Conservation (phyloP, 805 yeast species). For the Blastobotrys peoriensis region DNA sequence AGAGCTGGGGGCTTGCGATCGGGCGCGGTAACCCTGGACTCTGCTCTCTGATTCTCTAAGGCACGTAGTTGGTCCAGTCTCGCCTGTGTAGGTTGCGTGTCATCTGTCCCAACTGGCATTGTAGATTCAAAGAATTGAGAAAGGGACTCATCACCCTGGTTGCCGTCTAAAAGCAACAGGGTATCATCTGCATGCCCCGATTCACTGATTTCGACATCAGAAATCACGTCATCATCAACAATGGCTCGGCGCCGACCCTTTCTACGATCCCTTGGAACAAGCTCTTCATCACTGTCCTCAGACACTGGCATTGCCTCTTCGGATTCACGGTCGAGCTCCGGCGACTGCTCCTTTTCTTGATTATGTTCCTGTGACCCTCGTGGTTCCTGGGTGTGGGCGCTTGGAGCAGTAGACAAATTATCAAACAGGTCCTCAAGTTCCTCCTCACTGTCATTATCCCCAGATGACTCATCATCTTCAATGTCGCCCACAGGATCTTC, state of each 20-base stretch:
- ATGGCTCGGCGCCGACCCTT: constrained; percentile 9
- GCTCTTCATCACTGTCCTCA: constrained; percentile 5
- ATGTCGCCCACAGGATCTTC: constrained; percentile 12
- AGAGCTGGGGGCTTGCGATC: no score
- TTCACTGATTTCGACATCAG: background rate
- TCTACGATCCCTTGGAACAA: constrained; percentile 3
- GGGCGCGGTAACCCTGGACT: no score
- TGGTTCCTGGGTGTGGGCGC: no score
- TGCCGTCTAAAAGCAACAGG: background rate
- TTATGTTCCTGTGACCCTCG: no score
- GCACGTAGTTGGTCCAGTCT: no score
- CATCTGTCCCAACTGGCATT: background rate
- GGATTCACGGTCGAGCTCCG: constrained; percentile 8
- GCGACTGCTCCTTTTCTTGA: no score
- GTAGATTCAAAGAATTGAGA: background rate
- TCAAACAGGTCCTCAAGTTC: constrained; percentile 4
- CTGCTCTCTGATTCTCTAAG: no score
- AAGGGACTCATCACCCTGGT: background rate
- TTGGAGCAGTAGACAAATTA: background rate
- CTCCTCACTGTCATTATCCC: constrained; percentile 3
- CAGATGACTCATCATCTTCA: constrained; percentile 4
- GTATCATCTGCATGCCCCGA: background rate
- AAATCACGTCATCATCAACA: constrained; percentile 3
- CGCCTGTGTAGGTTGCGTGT: background rate
- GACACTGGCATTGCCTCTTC: background rate